Percentiles rank a stretch among this genome's conserved stretches.
Conservation (phyloP, 306 rosid species). For the Myrica gale region DNA sequence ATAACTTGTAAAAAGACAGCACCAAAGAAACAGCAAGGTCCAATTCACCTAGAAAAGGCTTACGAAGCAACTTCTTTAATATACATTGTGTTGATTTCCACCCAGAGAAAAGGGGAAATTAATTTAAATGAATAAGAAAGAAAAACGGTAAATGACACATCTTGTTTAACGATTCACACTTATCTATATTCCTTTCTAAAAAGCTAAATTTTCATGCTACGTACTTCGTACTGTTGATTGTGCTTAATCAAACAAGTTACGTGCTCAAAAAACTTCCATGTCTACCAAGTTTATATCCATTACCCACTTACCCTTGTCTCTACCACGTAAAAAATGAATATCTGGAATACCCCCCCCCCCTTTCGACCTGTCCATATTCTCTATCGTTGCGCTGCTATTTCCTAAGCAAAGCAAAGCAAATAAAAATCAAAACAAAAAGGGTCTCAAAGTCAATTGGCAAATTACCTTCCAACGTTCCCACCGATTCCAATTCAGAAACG, state of each 20-base stretch:
- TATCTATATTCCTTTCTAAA: not conserved
- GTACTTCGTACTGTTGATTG: too few species aligned
- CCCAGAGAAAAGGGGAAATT: not conserved
- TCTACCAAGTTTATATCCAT: too few species aligned
- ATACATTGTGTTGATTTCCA: not conserved
- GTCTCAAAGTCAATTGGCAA: conserved; percentile 20
- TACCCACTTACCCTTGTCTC: too few species aligned
- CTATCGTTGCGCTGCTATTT: conserved; percentile 2
- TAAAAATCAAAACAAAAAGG: conserved; percentile 25
- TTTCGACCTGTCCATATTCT: not conserved
- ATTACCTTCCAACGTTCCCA: conserved; percentile 85
- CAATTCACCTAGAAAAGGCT: not conserved
- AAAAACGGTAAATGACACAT: not conserved
- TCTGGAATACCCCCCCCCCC: not conserved
- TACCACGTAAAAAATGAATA: too few species aligned
- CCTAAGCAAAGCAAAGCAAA: not conserved
- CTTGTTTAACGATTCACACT: not conserved
- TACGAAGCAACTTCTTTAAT: not conserved
- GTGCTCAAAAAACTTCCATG: not conserved
- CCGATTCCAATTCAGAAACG: conserved; percentile 69
- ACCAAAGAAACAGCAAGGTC: not conserved
- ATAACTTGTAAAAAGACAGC: not conserved
- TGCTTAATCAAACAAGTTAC: not conserved
- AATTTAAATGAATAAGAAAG: not conserved
- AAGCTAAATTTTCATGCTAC: not conserved